Evolutionary conservation across 108 stramenopile genomes (phyloP).

Genomic region (Epithemia pelagica): DNA sequence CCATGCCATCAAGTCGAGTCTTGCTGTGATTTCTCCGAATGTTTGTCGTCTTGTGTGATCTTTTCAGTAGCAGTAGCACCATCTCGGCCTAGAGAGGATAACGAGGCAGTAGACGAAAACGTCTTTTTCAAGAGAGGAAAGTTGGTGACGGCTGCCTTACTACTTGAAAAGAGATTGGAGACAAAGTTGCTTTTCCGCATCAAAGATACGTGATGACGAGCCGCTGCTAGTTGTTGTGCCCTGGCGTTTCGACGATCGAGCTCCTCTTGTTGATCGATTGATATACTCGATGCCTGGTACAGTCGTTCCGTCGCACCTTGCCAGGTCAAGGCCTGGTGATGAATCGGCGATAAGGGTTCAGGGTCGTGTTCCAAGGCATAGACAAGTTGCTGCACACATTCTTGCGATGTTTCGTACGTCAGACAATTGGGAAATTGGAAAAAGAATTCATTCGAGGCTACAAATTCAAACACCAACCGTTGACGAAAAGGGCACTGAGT

Average conservation of each 20-base stretch:
- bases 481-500: neutral
- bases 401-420: slow-evolving; percentile 62
- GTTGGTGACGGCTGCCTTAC: neutral
- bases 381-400: slow-evolving; percentile 58
- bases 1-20: too few species aligned
- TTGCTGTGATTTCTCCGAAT: too few species aligned
- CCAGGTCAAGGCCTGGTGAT: slow-evolving; percentile 72
- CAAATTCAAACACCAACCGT: neutral
- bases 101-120: neutral
- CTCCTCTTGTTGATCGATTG: slow-evolving; percentile 43
- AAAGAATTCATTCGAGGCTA: slow-evolving; percentile 86
- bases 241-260: slow-evolving; percentile 26
- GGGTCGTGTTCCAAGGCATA: slow-evolving; percentile 71
- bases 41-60: too few species aligned
- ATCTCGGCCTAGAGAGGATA: neutral
- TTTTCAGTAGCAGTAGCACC: too few species aligned
- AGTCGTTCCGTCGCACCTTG: slow-evolving; percentile 91
- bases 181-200: slow-evolving; percentile 44
- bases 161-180: slow-evolving; percentile 19
- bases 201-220: slow-evolving; percentile 43
- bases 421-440: slow-evolving; percentile 72
- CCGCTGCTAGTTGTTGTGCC: slow-evolving; percentile 32
- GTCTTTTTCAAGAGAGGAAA: neutral
- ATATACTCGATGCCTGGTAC: slow-evolving; percentile 46
- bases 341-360: slow-evolving; percentile 61